Evolutionary conservation across 352 stramenopile species (phyloP).

Genomic region (Aphanomyces stellatus): DNA sequence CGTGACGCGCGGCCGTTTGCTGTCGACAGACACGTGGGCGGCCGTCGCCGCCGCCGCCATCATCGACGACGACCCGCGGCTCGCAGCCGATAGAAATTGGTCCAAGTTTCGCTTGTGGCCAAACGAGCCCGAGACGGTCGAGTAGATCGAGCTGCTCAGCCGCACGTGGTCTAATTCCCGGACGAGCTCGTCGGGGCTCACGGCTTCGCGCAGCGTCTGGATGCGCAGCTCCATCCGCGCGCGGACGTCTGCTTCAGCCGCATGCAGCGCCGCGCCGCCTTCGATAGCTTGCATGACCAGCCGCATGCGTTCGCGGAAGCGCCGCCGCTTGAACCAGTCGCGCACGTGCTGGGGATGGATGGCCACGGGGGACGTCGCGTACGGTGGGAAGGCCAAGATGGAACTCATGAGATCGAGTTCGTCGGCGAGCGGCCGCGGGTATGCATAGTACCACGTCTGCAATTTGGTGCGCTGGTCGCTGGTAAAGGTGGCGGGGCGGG

Average conservation of each 20-base stretch:
- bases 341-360: conserved; percentile 44
- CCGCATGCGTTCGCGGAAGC: conserved; percentile 66
- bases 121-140: conserved; percentile 58
- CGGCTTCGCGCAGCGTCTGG: conserved; percentile 45
- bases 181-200: conserved; percentile 73
- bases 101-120: conserved; percentile 46
- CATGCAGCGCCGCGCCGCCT: conserved; percentile 36
- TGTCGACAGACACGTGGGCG: not conserved
- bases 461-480: conserved; percentile 67
- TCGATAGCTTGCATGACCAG: conserved; percentile 69
- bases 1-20: not conserved
- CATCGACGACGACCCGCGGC: too few species aligned
- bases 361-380: conserved; percentile 53
- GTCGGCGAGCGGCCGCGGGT: conserved; percentile 62
- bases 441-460: conserved; percentile 78
- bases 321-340: conserved; percentile 81
- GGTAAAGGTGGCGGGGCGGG: conserved; percentile 40
- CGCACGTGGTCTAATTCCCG: conserved; percentile 69
- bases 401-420: conserved; percentile 78
- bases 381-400: conserved; percentile 75
- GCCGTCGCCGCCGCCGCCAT: too few species aligned
- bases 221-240: conserved; percentile 71
- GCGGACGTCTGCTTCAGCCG: conserved; percentile 69
- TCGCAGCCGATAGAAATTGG: conserved; percentile 45
- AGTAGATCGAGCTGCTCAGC: conserved; percentile 49